Base-by-base conservation (phyloP, 345 rosid genomes). In the Gossypium mustelinum region DNA sequence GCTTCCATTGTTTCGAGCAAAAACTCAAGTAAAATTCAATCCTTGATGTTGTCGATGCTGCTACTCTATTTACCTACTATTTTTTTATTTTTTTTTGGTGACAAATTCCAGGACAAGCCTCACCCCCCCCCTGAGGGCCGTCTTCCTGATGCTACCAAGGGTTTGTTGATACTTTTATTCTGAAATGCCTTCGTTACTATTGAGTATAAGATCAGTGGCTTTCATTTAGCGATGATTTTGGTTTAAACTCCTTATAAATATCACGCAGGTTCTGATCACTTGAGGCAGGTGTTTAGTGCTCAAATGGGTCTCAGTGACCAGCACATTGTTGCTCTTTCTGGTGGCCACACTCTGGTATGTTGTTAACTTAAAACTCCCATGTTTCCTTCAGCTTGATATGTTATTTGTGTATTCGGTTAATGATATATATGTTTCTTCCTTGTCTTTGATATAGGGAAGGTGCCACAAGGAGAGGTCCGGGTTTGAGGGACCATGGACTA, bases 381-480 rank as follows among this genome's bases (percentile, higher is more conserved):
- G 16, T 25, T 25, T 27, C 29, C 9, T 61, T 29, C 1, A 0
- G 18, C 7, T n/a, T 47, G 57, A 27, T 16, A 7, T 43, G 20
- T 18, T 41, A 3, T 72, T 60, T 22, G 58, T 8, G 39, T 39
- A 27, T 9, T 9, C 1, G 3, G 14, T 71, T 55, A 20, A 11
- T 2, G 2, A 11, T 25, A 11, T 55, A 0, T 18, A 45, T 51
- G 1, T 52, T 74, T 61, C 16, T 58, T 47, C 17, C 56, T 7
- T 39, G 34, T 3, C 11, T 20, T 41, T 44, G 57, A 25, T 81
- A 9, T 79, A 93, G 99, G 99, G 99, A 76, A 87, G 92, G 79
- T 84, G 91, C 86, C 99, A 95, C 90, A 91, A 87, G 83, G 99
- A 95, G 76, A 86, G 99, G 77, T 95, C 99, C 76, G 99, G 99